Evolutionary conservation across 805 yeast genomes (phyloP).

Genomic region (Kluyveromyces siamensis): DNA sequence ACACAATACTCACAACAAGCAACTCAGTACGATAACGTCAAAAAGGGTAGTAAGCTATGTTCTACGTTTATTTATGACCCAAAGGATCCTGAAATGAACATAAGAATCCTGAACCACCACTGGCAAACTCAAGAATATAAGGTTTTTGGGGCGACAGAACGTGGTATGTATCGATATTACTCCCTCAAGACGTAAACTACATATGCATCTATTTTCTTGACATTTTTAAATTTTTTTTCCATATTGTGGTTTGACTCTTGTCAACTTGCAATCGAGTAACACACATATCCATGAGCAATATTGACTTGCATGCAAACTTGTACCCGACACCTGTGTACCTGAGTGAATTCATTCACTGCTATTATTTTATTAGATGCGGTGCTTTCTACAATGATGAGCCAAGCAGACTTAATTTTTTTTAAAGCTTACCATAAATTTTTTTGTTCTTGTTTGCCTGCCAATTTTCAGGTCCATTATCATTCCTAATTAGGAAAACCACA

Average conservation of each 20-base stretch:
- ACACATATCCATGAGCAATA: too few relatives aligned
- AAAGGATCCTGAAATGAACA: conserved; percentile 17
- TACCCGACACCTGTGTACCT: too few relatives aligned
- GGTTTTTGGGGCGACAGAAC: conserved; percentile 34
- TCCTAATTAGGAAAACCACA: not conserved
- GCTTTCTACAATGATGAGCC: not conserved
- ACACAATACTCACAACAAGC: not conserved
- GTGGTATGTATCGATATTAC: conserved; percentile 37
- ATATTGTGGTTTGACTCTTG: not conserved
- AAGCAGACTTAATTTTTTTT: not conserved
- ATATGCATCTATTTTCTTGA: too few relatives aligned
- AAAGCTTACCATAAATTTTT: not conserved
- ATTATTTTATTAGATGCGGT: too few relatives aligned
- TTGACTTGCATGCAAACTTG: not conserved
- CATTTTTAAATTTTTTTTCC: not conserved
- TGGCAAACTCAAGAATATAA: conserved; percentile 30
- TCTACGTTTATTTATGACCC: conserved; percentile 19
- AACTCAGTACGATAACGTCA: not conserved
- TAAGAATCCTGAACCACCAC: conserved; percentile 20
- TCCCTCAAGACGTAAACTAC: conserved; percentile 29
- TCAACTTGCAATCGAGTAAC: not conserved
- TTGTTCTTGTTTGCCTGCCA: not conserved
- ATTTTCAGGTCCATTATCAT: not conserved
- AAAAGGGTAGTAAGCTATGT: not conserved
- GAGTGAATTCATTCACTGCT: too few relatives aligned